Evolutionary conservation across 805 yeast genomes (phyloP), one percentile per base, ranked within the genome.

Genomic region (Candida sithepensis): DNA sequence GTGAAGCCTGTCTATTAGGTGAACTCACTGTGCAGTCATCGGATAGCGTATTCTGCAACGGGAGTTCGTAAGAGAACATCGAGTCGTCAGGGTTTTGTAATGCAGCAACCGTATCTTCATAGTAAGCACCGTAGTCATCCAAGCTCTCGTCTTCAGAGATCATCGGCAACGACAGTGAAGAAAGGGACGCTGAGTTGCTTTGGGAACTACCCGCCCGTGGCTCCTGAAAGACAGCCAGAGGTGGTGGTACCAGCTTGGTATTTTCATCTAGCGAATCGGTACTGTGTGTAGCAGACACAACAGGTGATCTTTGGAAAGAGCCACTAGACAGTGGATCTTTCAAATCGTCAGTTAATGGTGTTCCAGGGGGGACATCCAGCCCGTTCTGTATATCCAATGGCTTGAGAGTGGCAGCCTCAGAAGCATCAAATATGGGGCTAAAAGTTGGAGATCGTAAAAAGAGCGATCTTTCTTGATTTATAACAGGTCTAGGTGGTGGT

Each of bases 151-250:
- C 59, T 41, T 55, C 59, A 2, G 59, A 55, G 3, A 53, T 55
- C 51, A 51, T 51, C 3, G 59, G 59, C 14, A 55, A 41, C 2
- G 55, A 50, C 13, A 53, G 49, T 4, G 59, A 55, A 1, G 59
- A 55, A 28, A 38, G 43, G 13, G 59, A 55, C 28, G 48, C 50
- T 26, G 55, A 51, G 18, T 43, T 42, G 36, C 47, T 48, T 16
- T 45, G 21, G 3, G 51, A 43, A 8, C 46, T 43, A 8, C 34
- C 39, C 12, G 40, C 42, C 14, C 37, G 8, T 4, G 18, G 22
- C 20, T 43, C 45, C 2, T 52, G 52, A 4, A 50, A 33, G 13
- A 21, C 2, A 9, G 23, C 16, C 6, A 32, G 33, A 3, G 34
- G 39, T 2, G 30, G 26, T 16, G 19, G n/a, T n/a, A n/a, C 28